Percentiles rank a stretch among this genome's conserved stretches.
Conservation (phyloP, 495 filamentous ascomycete species). For the Trichoderma parareesei region DNA sequence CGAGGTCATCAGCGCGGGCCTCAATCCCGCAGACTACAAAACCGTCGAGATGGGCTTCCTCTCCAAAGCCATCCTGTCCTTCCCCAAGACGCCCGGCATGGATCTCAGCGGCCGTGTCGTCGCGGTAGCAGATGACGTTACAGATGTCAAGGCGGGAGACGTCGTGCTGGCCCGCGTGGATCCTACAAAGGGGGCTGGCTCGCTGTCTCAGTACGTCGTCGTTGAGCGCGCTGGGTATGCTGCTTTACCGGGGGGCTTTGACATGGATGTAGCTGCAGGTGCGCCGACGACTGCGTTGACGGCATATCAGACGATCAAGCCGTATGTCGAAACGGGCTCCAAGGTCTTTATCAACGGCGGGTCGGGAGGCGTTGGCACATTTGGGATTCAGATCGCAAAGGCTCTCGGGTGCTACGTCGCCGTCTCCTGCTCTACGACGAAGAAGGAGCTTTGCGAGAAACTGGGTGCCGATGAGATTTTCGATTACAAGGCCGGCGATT, state of each 20-base stretch:
- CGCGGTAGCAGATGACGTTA: constrained; percentile 23
- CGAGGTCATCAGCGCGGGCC: constrained; percentile 39
- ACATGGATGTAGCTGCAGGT: constrained; percentile 34
- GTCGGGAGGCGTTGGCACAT: constrained; percentile 50
- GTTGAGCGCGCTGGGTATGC: constrained; percentile 19
- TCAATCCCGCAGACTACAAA: constrained; percentile 65
- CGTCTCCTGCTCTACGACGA: constrained; percentile 22
- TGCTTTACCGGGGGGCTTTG: constrained; percentile 40
- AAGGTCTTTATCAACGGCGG: constrained; percentile 58
- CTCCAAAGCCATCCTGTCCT: constrained; percentile 23
- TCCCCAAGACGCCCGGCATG: constrained; percentile 44
- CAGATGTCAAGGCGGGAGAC: constrained; percentile 34
- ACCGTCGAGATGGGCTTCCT: constrained; percentile 40
- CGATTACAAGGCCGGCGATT: constrained; percentile 21
- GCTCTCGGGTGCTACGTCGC: constrained; percentile 40
- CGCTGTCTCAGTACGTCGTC: constrained; percentile 44
- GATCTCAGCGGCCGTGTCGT: constrained; percentile 55
- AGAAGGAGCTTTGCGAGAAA: constrained; percentile 18
- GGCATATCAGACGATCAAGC: constrained; percentile 47
- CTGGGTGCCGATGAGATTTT: constrained; percentile 26
- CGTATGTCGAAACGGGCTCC: constrained; percentile 39
- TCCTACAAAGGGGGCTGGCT: constrained; percentile 33
- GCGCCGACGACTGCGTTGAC: constrained; percentile 40
- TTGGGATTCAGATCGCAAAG: constrained; percentile 56
- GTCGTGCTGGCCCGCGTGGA: constrained; percentile 41